Evolutionary conservation across 495 filamentous ascomycete genomes (phyloP).

Genomic region (Xylaria bambusicola): DNA sequence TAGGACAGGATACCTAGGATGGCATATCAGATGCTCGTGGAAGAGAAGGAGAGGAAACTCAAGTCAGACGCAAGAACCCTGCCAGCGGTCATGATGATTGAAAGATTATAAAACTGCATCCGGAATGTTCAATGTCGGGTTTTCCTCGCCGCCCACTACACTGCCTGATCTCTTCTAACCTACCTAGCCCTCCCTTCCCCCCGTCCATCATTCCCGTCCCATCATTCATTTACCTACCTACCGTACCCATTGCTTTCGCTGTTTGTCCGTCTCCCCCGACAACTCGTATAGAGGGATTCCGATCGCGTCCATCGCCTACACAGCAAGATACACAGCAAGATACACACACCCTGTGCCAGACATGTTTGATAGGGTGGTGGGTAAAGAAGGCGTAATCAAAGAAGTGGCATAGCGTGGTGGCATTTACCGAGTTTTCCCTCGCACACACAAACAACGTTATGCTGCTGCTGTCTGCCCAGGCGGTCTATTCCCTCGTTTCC

Average conservation of each 20-base stretch:
- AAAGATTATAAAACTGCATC: slow-evolving; percentile 3
- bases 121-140: slow-evolving; percentile 12
- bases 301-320: too few species aligned
- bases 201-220: not conserved
- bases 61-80: slow-evolving; percentile 1
- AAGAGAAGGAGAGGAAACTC: not conserved
- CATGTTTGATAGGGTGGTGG: slow-evolving; percentile 9
- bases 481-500: slow-evolving; percentile 13
- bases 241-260: too few species aligned
- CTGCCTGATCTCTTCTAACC: too few species aligned
- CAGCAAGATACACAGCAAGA: not conserved
- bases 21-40: too few species aligned
- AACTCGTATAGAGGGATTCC: too few species aligned
- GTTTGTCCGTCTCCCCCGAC: too few species aligned
- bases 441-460: slow-evolving; percentile 2
- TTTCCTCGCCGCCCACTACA: slow-evolving; percentile 5
- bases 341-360: not conserved
- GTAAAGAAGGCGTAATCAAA: slow-evolving; percentile 3
- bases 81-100: slow-evolving; percentile 20
- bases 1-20: too few species aligned
- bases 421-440: slow-evolving; percentile 19
- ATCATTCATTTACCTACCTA: not conserved
- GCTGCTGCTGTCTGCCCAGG: not conserved
- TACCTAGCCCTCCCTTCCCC: too few species aligned
- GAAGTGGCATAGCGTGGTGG: slow-evolving; percentile 19